Percentiles rank a stretch among this genome's conserved stretches.
Evolutionary conservation across 305 asterid genomes (phyloP).

Genomic region (Ilex paraguariensis): DNA sequence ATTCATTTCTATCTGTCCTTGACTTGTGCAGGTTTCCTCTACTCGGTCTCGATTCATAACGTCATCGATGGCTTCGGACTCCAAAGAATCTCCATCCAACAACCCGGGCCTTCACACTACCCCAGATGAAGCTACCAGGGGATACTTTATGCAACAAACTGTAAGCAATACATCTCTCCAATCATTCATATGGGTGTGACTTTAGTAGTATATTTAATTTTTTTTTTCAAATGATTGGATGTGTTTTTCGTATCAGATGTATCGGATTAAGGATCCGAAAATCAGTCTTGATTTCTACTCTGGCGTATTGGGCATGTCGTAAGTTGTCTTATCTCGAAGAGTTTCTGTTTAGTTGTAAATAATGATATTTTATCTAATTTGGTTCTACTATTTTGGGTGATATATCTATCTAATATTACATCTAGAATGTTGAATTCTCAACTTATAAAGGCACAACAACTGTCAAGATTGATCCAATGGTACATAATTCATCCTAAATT

Average conservation of each 20-base stretch:
- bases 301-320: constrained; percentile 91
- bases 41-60: constrained; percentile 29
- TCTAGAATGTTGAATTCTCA: too few species aligned
- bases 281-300: constrained; percentile 41
- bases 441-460: too few species aligned
- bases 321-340: constrained; percentile 31
- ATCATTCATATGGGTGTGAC: too few species aligned
- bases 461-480: too few species aligned
- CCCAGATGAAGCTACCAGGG: constrained; percentile 71
- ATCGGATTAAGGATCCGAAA: constrained; percentile 91
- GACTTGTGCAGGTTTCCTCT: constrained; percentile 30
- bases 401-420: too few species aligned
- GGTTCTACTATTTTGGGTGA: too few species aligned
- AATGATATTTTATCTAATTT: too few species aligned
- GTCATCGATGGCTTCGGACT: constrained; percentile 47
- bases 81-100: constrained; percentile 67
- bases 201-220: too few species aligned
- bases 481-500: too few species aligned
- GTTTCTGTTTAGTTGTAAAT: too few species aligned
- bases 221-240: neutral
- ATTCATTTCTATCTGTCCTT: too few species aligned
- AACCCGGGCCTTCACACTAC: constrained; percentile 75
- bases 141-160: constrained; percentile 85
- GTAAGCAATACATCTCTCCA: constrained; percentile 27
- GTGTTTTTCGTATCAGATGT: constrained; percentile 52